Evolutionary conservation across 345 rosid species (phyloP), one percentile per base, ranked within the genome.

Genomic region (Ceriops zippeliana): DNA sequence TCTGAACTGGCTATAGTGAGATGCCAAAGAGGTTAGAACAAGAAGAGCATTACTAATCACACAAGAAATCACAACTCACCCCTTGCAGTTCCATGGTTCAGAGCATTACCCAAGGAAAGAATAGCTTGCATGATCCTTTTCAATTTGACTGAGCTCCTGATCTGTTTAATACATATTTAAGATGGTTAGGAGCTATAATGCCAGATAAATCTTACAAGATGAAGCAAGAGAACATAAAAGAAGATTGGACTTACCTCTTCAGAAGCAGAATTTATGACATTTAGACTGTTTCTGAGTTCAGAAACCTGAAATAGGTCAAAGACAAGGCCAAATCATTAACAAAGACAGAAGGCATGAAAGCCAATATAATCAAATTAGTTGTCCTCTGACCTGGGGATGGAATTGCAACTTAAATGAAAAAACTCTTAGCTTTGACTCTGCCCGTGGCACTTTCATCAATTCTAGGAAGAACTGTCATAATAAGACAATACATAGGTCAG

Each of bases 11-110:
- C 3, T 42, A 0, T 42, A 13, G 17, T 42, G 49, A 56, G 28
- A 21, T 54, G 21, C 28, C 42, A 42, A 24, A 3, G 31, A 11
- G 9, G 5, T 31, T 13, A 28, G 1, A 16, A 59, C 26, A 24
- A 28, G 21, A 66, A 38, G 26, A 54, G 4, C 22, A 20, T 22
- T 26, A 38, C 49, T 9, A 68, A 65, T 22, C 49, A 42, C 49
- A 3, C 49, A 42, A 13, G 51, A 58, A 49, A 17, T 65, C 51
- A 64, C 69, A 52, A 72, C 89, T 82, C 79, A 91, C 97, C 97
- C 83, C 97, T 86, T 58, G 96, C 92, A 74, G 96, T 89, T 72
- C 97, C 97, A 22, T 84, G 90, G 85, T 91, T 91, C 85, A 91
- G 81, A 54, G 96, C 92, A 80, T 89, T 91, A 54, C 97, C 97